A percentile compares a stretch with the other conserved stretches of the same genome.
Conservation (phyloP, 805 yeast species). For the Metschnikowia drakensbergensis region DNA sequence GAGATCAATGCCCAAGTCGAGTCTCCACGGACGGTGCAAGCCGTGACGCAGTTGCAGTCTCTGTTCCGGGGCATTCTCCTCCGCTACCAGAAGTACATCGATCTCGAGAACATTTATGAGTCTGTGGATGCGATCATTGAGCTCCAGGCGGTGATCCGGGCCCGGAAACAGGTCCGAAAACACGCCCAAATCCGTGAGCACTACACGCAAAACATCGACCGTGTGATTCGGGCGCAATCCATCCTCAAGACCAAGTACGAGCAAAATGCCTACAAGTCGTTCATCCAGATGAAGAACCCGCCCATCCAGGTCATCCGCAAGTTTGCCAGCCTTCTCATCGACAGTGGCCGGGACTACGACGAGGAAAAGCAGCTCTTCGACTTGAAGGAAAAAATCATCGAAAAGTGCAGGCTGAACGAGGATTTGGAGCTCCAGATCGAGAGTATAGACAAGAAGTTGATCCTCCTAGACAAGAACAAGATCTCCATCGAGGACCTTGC, state of each 20-base stretch:
- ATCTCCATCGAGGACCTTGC: constrained; percentile 72
- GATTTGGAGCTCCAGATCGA: constrained; percentile 69
- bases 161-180: constrained; percentile 39
- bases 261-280: constrained; percentile 66
- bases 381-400: constrained; percentile 63
- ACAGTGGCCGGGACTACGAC: constrained; percentile 67
- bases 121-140: constrained; percentile 35
- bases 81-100: constrained; percentile 53
- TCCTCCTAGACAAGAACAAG: constrained; percentile 72
- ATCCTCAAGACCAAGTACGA: constrained; percentile 63
- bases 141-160: constrained; percentile 57
- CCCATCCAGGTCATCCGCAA: constrained; percentile 70
- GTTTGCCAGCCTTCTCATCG: constrained; percentile 72
- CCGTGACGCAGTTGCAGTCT: constrained; percentile 50
- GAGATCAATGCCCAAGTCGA: constrained; percentile 17
- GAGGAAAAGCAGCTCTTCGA: constrained; percentile 69
- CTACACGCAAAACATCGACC: constrained; percentile 54
- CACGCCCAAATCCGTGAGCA: constrained; percentile 28
- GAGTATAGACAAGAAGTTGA: constrained; percentile 73
- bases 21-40: constrained; percentile 6
- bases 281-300: constrained; percentile 70
- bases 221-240: constrained; percentile 71
- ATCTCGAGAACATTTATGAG: constrained; percentile 50
- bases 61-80: constrained; percentile 58
- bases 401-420: constrained; percentile 66